Base-by-base conservation (phyloP, 371 early-diverging fungal genomes). In the Furculomyces boomerangus region DNA sequence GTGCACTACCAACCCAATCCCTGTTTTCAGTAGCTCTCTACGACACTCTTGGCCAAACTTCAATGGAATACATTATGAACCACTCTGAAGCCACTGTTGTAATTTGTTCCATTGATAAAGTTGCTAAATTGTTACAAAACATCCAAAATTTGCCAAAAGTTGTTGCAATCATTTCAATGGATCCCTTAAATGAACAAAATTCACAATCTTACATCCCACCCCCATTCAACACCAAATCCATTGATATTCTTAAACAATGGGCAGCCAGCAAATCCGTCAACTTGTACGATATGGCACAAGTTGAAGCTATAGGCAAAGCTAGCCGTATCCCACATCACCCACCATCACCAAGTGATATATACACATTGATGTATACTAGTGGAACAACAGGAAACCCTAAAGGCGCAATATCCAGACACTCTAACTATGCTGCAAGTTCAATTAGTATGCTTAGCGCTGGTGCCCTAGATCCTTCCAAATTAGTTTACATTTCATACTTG, bases 291-390 rank as follows among this genome's bases (percentile, higher is more conserved):
- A 76, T 87, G 57, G 55, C 55, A 0, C 78, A 80, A 24, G 75
- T 90, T 0, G 85, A 83, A 62, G 57, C 64, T 10, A 54, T 77
- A 53, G 90, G 86, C 32, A 57, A 61, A 27, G 73, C 71, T 2
- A 56, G 56, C 14, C 63, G 60, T 13, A 59, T 50, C 2, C 56
- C 52, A 14, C 68, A 71, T 18, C 25, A 37, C 2, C 75, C 75
- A 13, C 81, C 91, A 5, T 65, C 39, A 14, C 66, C 79, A 30
- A 79, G 84, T 1, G 84, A 85, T 60, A 68, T 92, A 54, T 86
- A 88, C 29, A 93, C 95, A 18, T 88, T 98, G 60, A 95, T 93
- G 76, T 99, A 94, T 70, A 98, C 99, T 3, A 85, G 87, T 66
- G 96, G 94, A 59, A 67, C 75, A 56, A 73, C 74, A 1, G 86